phyloP scores from a whole-genome alignment of 345 rosid species.

The Moricandia moricandioides region DNA sequence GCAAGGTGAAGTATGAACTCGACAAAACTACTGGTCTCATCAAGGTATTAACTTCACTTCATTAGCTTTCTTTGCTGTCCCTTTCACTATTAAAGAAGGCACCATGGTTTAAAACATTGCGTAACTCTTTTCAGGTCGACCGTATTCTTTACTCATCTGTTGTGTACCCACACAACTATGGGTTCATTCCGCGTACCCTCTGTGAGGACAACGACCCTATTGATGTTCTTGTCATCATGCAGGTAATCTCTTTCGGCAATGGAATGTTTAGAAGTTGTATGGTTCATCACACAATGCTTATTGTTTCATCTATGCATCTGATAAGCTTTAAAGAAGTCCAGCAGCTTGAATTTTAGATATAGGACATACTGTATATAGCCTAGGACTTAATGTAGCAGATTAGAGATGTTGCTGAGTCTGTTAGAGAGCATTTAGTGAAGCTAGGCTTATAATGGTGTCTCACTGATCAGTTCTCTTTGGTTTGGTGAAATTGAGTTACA shows the following conservation, averaged over 20 bases:
- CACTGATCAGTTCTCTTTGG: not conserved
- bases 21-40: slow-evolving; percentile 95
- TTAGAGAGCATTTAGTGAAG: not conserved
- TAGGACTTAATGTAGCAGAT: slow-evolving; percentile 6
- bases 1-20: slow-evolving; percentile 98
- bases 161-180: slow-evolving; percentile 99
- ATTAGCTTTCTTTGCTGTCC: not conserved
- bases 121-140: slow-evolving; percentile 61
- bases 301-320: slow-evolving; percentile 4
- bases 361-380: not conserved
- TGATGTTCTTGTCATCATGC: slow-evolving; percentile 97
- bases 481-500: not conserved
- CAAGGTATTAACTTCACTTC: slow-evolving; percentile 50
- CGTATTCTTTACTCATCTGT: slow-evolving; percentile 94
- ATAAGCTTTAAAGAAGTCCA: not conserved
- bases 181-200: slow-evolving; percentile 95
- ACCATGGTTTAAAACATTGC: not conserved
- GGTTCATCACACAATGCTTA: not conserved
- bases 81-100: not conserved
- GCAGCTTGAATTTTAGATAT: not conserved
- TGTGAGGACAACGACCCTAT: slow-evolving; percentile 97
- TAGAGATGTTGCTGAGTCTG: not conserved
- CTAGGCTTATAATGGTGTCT: slow-evolving; percentile 2
- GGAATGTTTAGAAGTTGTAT: not conserved
- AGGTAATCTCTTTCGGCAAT: slow-evolving; percentile 46